These are phyloP conservation scores for Babesia ovis DNA, from an alignment of 169 alveolate species.

Conservation along the genomic window DNA sequence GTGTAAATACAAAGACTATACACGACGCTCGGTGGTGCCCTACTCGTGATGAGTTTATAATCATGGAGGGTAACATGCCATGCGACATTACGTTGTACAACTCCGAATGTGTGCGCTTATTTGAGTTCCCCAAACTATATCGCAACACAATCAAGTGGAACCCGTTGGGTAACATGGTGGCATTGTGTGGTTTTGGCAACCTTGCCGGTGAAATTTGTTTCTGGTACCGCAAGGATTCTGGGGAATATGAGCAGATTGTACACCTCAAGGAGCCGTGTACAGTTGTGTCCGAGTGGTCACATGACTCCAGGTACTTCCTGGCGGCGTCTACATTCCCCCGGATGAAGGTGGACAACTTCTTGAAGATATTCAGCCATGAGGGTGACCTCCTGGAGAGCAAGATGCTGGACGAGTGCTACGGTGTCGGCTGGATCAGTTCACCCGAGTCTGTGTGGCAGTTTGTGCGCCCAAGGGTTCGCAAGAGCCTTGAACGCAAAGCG, in stretches of 20 bases:
- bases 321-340: slow-evolving; percentile 80
- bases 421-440: slow-evolving; percentile 42
- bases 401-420: slow-evolving; percentile 65
- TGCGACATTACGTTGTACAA: slow-evolving; percentile 69
- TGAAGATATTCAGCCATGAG: slow-evolving; percentile 74
- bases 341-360: slow-evolving; percentile 77
- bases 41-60: slow-evolving; percentile 65
- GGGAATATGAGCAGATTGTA: slow-evolving; percentile 62
- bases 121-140: slow-evolving; percentile 67
- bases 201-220: slow-evolving; percentile 77
- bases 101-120: slow-evolving; percentile 49
- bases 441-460: slow-evolving; percentile 25
- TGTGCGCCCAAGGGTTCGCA: slow-evolving; percentile 58
- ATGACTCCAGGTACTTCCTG: slow-evolving; percentile 72
- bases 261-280: slow-evolving; percentile 78
- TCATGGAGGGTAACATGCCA: slow-evolving; percentile 77
- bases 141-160: slow-evolving; percentile 79
- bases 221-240: slow-evolving; percentile 63
- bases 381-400: slow-evolving; percentile 66
- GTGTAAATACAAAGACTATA: slow-evolving; percentile 63
- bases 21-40: slow-evolving; percentile 80
- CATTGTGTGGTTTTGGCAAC: slow-evolving; percentile 78
- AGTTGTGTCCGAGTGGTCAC: slow-evolving; percentile 78
- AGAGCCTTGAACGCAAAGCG: slow-evolving; percentile 46
- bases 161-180: slow-evolving; percentile 76